phyloP scores from a whole-genome alignment of 306 rosid genomes.

The Adenanthera pavonina region DNA sequence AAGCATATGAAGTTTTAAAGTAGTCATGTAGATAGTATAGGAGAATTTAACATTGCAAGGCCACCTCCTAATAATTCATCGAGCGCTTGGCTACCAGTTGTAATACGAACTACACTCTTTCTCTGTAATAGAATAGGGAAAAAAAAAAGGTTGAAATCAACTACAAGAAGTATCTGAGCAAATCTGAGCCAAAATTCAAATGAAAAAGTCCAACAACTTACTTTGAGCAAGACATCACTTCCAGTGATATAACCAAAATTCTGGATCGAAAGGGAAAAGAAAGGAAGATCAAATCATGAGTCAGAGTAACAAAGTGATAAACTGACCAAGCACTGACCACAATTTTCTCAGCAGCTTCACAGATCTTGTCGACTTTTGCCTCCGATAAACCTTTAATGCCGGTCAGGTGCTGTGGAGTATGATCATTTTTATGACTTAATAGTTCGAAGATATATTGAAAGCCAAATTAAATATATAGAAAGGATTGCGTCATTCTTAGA shows the following conservation, averaged over 20 bases:
- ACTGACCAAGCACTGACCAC: constrained; percentile 59
- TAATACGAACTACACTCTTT: constrained; percentile 75
- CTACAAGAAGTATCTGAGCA: not conserved
- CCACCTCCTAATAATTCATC: constrained; percentile 95
- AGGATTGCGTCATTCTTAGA: not conserved
- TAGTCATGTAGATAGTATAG: constrained; percentile 10
- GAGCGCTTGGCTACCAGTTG: constrained; percentile 97
- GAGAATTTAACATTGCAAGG: constrained; percentile 32
- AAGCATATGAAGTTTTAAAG: not conserved
- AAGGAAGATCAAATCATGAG: not conserved
- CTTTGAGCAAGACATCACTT: constrained; percentile 81
- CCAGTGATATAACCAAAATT: constrained; percentile 93
- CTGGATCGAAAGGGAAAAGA: constrained; percentile 49
- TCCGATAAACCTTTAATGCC: constrained; percentile 96
- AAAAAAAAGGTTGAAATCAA: not conserved
- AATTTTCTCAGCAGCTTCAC: constrained; percentile 98
- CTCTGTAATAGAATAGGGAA: constrained; percentile 59
- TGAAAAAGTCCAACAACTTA: constrained; percentile 45
- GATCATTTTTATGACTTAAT: not conserved
- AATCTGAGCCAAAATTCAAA: constrained; percentile 31
- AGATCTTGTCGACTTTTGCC: constrained; percentile 95
- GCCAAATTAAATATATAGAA: not conserved
- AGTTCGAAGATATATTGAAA: not conserved
- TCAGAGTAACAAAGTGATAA: constrained; percentile 10
- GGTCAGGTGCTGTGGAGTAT: constrained; percentile 67